These are phyloP conservation scores for Potentilla sterilis DNA, from an alignment of 306 rosid species.

Conservation along the genomic window DNA sequence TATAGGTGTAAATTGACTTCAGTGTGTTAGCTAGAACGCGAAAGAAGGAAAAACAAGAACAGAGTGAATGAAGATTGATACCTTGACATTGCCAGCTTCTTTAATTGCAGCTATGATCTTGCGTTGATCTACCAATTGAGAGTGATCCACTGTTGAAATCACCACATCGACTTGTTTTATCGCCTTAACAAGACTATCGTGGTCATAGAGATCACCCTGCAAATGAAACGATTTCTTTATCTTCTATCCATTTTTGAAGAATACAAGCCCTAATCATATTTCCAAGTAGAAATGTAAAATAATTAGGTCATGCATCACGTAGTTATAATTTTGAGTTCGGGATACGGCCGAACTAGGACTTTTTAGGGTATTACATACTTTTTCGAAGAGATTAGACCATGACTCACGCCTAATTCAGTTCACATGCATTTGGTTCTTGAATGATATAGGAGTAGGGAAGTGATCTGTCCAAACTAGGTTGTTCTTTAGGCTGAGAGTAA, in stretches of 20 bases:
- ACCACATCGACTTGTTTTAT: constrained; percentile 44
- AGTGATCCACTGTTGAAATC: constrained; percentile 33
- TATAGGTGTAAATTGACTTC: too few species aligned
- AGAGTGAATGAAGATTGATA: neutral
- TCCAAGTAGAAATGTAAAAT: neutral
- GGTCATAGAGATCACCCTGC: constrained; percentile 38
- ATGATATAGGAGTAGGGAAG: too few species aligned
- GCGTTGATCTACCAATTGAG: constrained; percentile 28
- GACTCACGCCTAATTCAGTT: neutral
- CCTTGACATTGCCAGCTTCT: constrained; percentile 46
- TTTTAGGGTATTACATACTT: neutral
- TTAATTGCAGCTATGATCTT: constrained; percentile 40
- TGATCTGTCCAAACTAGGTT: neutral
- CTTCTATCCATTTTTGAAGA: neutral
- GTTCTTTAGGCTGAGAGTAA: neutral
- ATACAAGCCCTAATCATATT: neutral
- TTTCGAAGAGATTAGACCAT: neutral
- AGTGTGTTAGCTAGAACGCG: too few species aligned
- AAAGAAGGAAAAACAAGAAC: neutral
- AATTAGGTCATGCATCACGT: neutral
- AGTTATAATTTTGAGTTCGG: neutral
- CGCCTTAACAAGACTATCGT: constrained; percentile 34
- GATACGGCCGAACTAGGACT: neutral
- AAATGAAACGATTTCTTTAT: neutral
- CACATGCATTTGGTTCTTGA: neutral